phyloP scores from a whole-genome alignment of 257 asterid genomes.

The Marsdenia floribunda region DNA sequence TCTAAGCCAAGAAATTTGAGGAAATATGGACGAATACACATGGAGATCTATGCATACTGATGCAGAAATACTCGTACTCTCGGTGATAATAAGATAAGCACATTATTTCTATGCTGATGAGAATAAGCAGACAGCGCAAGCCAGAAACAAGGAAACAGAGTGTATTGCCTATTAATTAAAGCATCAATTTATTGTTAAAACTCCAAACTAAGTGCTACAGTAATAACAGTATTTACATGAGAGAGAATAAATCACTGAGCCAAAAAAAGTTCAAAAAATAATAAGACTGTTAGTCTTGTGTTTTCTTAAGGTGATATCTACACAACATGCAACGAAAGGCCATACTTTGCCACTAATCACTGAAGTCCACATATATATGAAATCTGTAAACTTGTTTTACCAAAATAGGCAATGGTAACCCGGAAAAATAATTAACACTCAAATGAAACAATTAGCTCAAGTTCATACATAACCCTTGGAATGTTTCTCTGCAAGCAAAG shows the following conservation, averaged over 20 bases:
- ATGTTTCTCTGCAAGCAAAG: constrained; percentile 3
- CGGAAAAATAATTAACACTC: not conserved
- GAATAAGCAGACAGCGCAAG: constrained; percentile 1
- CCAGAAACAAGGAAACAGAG: not conserved
- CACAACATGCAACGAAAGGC: not conserved
- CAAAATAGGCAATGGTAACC: not conserved
- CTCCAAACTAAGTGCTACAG: not conserved
- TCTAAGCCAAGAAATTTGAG: not conserved
- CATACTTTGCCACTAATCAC: not conserved
- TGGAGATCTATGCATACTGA: not conserved
- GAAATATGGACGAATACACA: not conserved
- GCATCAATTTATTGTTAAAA: not conserved
- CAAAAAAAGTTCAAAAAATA: not conserved
- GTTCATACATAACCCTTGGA: not conserved
- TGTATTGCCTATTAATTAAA: not conserved
- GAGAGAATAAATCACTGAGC: not conserved
- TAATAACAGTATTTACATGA: not conserved
- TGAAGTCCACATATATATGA: not conserved
- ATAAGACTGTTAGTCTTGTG: not conserved
- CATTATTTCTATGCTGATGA: not conserved
- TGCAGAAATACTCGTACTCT: not conserved
- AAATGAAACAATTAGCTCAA: not conserved
- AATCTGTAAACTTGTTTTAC: not conserved
- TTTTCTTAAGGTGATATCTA: not conserved
- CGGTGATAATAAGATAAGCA: not conserved